Conservation (phyloP, 2,329 filamentous ascomycete genomes). For the Ustulina deusta region DNA sequence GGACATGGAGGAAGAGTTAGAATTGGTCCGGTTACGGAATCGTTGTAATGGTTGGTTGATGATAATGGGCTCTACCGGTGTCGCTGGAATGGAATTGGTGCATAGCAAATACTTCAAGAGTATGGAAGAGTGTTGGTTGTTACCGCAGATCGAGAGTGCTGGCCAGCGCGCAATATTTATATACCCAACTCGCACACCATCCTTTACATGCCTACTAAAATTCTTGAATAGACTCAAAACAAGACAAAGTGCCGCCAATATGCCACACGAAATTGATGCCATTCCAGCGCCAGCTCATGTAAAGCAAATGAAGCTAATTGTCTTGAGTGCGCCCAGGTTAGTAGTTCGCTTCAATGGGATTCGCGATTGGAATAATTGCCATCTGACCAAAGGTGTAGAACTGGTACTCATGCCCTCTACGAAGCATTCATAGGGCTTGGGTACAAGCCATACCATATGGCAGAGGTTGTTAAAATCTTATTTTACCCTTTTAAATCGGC, state of each 20-base stretch:
- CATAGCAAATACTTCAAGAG: no score
- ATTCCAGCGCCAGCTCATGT: constrained; percentile 51
- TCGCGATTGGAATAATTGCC: constrained; percentile 16
- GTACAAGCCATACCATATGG: constrained; percentile 55
- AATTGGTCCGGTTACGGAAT: no score
- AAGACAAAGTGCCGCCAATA: constrained; percentile 32
- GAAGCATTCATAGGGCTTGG: constrained; percentile 52
- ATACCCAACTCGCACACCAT: constrained; percentile 21
- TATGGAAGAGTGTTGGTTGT: no score
- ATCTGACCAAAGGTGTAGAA: constrained; percentile 43
- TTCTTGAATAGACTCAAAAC: constrained; percentile 4
- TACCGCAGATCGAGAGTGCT: no score
- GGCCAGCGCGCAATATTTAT: no score
- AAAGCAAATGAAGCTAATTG: constrained; percentile 52
- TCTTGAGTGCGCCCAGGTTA: constrained; percentile 55
- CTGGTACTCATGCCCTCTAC: constrained; percentile 54
- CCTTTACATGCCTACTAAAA: constrained; percentile 10
- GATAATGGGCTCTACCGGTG: no score
- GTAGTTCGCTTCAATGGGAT: constrained; percentile 4
- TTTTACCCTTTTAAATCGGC: background rate
- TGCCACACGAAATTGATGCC: constrained; percentile 53
- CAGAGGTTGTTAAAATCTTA: constrained; percentile 39
- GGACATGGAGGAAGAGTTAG: no score
- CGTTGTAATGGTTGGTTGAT: no score
- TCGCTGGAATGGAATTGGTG: no score